Percentiles rank a stretch among this genome's conserved stretches.
Conservation (phyloP, 192 early-diverging fungal species). For the Mortierella claussenii region DNA sequence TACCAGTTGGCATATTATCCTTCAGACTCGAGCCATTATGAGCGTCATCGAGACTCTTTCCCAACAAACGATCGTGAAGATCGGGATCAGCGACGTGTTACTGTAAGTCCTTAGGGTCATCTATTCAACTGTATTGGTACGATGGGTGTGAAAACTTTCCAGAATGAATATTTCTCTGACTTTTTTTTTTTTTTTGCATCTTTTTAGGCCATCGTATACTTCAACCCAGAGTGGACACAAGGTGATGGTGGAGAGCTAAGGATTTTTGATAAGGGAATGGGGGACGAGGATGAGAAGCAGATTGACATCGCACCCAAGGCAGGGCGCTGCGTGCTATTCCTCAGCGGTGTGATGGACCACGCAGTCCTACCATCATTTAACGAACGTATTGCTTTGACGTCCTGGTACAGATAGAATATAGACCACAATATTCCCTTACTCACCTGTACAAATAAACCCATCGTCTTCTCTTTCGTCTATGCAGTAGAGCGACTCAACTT, state of each 20-base stretch:
- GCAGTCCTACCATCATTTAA: constrained; percentile 56
- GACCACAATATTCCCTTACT: no score
- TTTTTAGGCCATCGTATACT: constrained; percentile 63
- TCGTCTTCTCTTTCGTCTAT: no score
- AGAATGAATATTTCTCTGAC: neutral
- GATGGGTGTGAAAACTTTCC: no score
- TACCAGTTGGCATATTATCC: constrained; percentile 63
- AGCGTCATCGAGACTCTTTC: constrained; percentile 68
- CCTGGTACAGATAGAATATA: constrained; percentile 62
- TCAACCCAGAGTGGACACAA: constrained; percentile 60
- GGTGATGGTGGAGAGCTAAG: constrained; percentile 66
- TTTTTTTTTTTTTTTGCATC: neutral
- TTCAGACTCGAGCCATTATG: constrained; percentile 57
- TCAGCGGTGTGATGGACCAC: constrained; percentile 70
- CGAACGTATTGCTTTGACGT: constrained; percentile 59
- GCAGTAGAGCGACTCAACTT: no score
- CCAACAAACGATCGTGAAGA: constrained; percentile 63
- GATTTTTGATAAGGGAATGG: constrained; percentile 59
- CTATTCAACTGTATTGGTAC: no score
- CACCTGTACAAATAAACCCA: no score
- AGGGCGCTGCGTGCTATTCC: constrained; percentile 59
- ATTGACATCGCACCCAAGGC: constrained; percentile 54
- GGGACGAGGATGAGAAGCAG: constrained; percentile 44
- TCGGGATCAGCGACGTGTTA: constrained; percentile 64
- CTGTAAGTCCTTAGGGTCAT: constrained; percentile 43